Base-by-base conservation (phyloP, 2,329 filamentous ascomycete species). In the Nothomitra cinnamomea region DNA sequence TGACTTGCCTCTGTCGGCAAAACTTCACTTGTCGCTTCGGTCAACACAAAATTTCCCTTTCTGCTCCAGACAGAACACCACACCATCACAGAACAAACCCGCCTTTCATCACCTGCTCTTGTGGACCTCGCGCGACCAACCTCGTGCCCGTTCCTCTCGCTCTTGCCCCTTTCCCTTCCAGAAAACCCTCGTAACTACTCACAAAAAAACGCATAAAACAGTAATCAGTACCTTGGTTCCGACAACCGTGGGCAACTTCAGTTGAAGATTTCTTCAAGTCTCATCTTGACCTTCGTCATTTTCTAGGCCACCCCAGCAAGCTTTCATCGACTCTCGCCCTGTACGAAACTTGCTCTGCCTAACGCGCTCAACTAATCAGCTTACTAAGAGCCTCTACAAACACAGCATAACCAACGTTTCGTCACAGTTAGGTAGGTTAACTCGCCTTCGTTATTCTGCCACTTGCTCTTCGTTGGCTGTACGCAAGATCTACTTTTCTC, bases 151-250 rank as follows among this genome's bases (percentile, higher is more conserved):
- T 28, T 49, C 32, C 45, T 41, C 22, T 48, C 35, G n/a, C 28
- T 48, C 21, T 54, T 45, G 52, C 53, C 49, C 54, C 53, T 40
- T 52, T 47, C 53, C 53, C 55, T 56, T 52, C 28, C 24, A 56
- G 53, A 54, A 56, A 56, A 56, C 41, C 47, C 52, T 54, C 53
- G 52, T 54, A 54, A 52, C 53, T 28, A 45, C 25, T 50, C 48
- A 56, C 53, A 56, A 56, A 56, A 54, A 54, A 56, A 51, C 24
- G 28, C 45, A 50, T 43, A 38, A 54, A 51, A 54, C 28, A 22
- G 19, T 19, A 21, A 13, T 21, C 19, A 25, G 28, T 36, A 22
- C 36, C 15, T 24, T n/a, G n/a, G 45, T 51, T 28, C 25, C 43
- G 24, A 48, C 13, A 21, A 15, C 28, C 43, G 21, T 48, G 43